phyloP scores from a whole-genome alignment of 2,329 filamentous ascomycete genomes.

The Lecanoromycetidae sp. region DNA sequence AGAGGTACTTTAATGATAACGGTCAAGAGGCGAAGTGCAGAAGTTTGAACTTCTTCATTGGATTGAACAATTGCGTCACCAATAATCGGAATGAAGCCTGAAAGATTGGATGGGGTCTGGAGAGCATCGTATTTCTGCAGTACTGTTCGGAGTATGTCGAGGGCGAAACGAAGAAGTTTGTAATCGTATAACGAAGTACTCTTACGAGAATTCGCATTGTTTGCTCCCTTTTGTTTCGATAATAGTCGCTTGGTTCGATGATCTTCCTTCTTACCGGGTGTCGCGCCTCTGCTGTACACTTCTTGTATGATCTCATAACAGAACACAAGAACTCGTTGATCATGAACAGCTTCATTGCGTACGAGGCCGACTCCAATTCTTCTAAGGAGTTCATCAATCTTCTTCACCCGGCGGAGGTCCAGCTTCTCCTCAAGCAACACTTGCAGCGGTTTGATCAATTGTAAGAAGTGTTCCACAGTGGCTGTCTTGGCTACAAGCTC shows the following conservation, averaged over 20 bases:
- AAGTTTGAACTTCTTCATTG: constrained; percentile 86
- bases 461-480: constrained; percentile 59
- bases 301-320: constrained; percentile 90
- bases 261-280: constrained; percentile 42
- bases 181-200: constrained; percentile 67
- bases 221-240: constrained; percentile 62
- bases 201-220: constrained; percentile 59
- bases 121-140: constrained; percentile 74
- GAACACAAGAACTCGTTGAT: constrained; percentile 76
- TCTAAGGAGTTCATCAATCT: constrained; percentile 78
- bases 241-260: constrained; percentile 60
- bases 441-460: constrained; percentile 67
- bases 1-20: constrained; percentile 78
- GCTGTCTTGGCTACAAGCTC: constrained; percentile 77
- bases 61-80: constrained; percentile 73
- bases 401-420: constrained; percentile 68
- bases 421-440: constrained; percentile 72
- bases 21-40: constrained; percentile 72
- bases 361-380: constrained; percentile 73
- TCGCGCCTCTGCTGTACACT: constrained; percentile 52
- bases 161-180: constrained; percentile 76
- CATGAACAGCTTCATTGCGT: constrained; percentile 66
- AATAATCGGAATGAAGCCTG: constrained; percentile 76
- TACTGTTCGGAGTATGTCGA: constrained; percentile 77
- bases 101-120: constrained; percentile 64